Base-by-base conservation (phyloP, 768 basidiomycete species). In the Tricholomella constricta region DNA sequence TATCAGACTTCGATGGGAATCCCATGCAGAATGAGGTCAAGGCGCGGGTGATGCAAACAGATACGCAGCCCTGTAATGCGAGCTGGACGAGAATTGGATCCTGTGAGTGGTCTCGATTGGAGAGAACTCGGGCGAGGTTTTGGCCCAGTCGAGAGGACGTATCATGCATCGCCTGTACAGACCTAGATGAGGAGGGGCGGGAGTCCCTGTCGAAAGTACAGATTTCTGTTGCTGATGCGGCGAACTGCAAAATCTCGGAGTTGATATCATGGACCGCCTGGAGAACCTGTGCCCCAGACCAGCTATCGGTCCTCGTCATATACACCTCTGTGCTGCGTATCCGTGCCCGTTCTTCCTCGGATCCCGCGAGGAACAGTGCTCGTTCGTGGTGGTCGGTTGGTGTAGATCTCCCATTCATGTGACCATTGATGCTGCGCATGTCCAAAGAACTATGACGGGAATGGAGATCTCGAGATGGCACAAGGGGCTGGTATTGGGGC, bases 191-290 rank as follows among this genome's bases (percentile, higher is more conserved):
- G 15, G 75, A 63, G 9, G 72, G 62, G 26, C 73, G 72, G 23
- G 70, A 63, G 36, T 71, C 68, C 49, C 69, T 74, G 32, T 72
- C 72, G 62, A 85, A 84, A 1, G 78, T 76, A 58, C 81, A 84
- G 36, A 83, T 73, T 67, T 91, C 89, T 14, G 86, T 84, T 6
- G 86, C 88, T 20, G 84, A 80, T 14, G 88, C 87, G 8, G 88
- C 85, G 54, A 88, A 88, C 57, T 89, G 89, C n/a, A 88, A 77
- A 53, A 90, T 86, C 68, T 90, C 88, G 0, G 86, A 83, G 64
- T 91, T 91, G 66, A 91, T 78, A 61, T 91, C 89, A 57, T 87
- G 84, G 12, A 91, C 83, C 2, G 86, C 84, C 63, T 91, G 88
- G 43, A 91, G 79, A 65, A 91, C 78, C 64, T 89, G 87, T 1